These are phyloP conservation scores for Phaeosphaeria sp. DNA, from an alignment of 2,329 filamentous ascomycete species.

Conservation along the genomic window DNA sequence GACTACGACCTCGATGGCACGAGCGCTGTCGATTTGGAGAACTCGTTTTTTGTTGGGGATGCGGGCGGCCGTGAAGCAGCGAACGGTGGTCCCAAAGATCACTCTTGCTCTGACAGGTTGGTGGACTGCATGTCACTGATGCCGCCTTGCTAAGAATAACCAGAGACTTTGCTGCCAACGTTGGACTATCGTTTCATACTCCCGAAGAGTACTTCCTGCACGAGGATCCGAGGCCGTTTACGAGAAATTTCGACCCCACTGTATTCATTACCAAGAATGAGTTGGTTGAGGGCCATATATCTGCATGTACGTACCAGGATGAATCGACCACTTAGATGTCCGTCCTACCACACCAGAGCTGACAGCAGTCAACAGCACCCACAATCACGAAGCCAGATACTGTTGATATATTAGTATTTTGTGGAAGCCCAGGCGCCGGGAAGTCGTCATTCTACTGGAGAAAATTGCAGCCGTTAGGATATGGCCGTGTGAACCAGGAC, in stretches of 20 bases:
- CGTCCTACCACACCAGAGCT: slow-evolving; percentile 16
- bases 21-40: slow-evolving; percentile 69
- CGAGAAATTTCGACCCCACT: slow-evolving; percentile 73
- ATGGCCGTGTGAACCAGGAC: slow-evolving; percentile 90
- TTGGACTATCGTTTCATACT: slow-evolving; percentile 80
- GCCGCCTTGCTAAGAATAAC: slow-evolving; percentile 17
- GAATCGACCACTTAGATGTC: slow-evolving; percentile 18
- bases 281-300: slow-evolving; percentile 31
- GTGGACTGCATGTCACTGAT: slow-evolving; percentile 22
- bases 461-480: slow-evolving; percentile 77
- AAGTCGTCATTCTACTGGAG: slow-evolving; percentile 92
- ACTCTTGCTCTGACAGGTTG: slow-evolving; percentile 67
- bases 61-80: slow-evolving; percentile 65
- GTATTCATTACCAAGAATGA: slow-evolving; percentile 35
- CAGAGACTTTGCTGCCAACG: slow-evolving; percentile 80
- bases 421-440: slow-evolving; percentile 86
- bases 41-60: slow-evolving; percentile 89
- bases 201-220: slow-evolving; percentile 91
- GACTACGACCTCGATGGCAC: slow-evolving; percentile 58
- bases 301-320: slow-evolving; percentile 41
- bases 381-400: slow-evolving; percentile 66
- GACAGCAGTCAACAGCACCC: slow-evolving; percentile 30
- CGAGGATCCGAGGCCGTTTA: slow-evolving; percentile 69
- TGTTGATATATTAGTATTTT: slow-evolving; percentile 82
- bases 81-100: slow-evolving; percentile 57